Base-by-base conservation (phyloP, 2,329 filamentous ascomycete genomes). In the Pestalotiopsis sp. region DNA sequence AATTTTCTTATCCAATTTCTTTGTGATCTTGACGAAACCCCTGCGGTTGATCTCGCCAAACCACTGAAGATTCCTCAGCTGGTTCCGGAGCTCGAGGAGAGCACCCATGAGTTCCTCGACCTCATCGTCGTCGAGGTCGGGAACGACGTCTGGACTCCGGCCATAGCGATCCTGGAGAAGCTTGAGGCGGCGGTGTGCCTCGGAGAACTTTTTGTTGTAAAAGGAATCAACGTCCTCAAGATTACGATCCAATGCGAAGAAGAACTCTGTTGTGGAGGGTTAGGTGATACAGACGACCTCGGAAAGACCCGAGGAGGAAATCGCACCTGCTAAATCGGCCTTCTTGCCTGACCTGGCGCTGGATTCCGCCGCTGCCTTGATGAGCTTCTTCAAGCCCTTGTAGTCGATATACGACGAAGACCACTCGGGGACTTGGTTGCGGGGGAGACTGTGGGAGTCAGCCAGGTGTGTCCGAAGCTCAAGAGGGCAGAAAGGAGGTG, bases 11-110 rank as follows among this genome's bases (percentile, higher is more conserved):
- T 99, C 96, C 60, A 98, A 85, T 82, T 99, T 99, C 85, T 99
- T 99, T 65, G 96, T 97, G 80, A 99, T 99, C 83, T 99, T 99
- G 79, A 97, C 90, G 77, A 99, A 99, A 1, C 96, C 96, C 72
- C 93, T 88, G 66, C 95, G 90, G 80, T 99, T 99, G 76, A 98
- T 95, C 82, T 98, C 95, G 64, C 95, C 95, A 78, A 98, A 99
- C 95, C 95, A 98, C 80, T 97, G 93, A 66, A 99, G 85, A 76
- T 98, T 98, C 69, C 96, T 89, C 73, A 98, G 82, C 77, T 97
- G 93, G 66, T 91, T 92, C 68, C 96, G 90, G 70, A 98, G 86
- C 81, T 99, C 96, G 39, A 98, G 87, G 64, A 99, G 84, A 45
- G 95, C 94, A 45, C 92, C 94, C 84, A 97, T 92, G 61, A 98